Base-by-base conservation (phyloP, 2,329 filamentous ascomycete species). In the Verticillium isaacii region DNA sequence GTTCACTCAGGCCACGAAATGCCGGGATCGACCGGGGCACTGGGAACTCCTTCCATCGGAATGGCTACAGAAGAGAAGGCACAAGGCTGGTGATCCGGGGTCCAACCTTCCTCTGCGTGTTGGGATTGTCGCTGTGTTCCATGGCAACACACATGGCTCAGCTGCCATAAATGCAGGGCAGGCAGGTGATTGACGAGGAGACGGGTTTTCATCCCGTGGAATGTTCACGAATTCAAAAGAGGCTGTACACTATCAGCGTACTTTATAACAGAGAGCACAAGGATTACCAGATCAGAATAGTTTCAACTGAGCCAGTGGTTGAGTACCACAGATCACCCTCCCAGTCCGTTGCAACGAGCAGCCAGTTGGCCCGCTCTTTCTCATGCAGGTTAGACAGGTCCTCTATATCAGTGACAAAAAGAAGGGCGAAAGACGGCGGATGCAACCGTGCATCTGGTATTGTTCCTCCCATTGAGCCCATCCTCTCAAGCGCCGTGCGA, bases 401-500 rank as follows among this genome's bases (percentile, higher is more conserved):
- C 45, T 52, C 45, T 52, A 52, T 52, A 52, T 23, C 45, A n/a
- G 45, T 52, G 29, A 61, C 61, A 61, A 65, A 59, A 56, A 61
- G 60, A 62, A 59, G 36, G 59, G 50, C 32, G 57, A 64, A 56
- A 23, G 37, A 60, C 29, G 60, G 56, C 25, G 37, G 25, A 61
- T 56, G 52, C 60, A 23, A 34, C 45, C 37, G 52, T 55, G 60
- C 62, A 32, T 65, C 63, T 66, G 63, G 63, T 64, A 61, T 63
- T 58, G 52, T 50, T 54, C 60, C 61, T 63, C 61, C 62, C 61
- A 63, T 50, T 61, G 61, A 66, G 59, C 60, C 71, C 72, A 60
- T 69, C n/a, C 37, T 41, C 37, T 39, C 57, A 50, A 39, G 73
- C 72, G 70, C 72, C 72, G 69, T 66, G 72, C 65, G 66, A 52